Conservation (phyloP, 2,329 filamentous ascomycete genomes). For the Cladosporium sp. region DNA sequence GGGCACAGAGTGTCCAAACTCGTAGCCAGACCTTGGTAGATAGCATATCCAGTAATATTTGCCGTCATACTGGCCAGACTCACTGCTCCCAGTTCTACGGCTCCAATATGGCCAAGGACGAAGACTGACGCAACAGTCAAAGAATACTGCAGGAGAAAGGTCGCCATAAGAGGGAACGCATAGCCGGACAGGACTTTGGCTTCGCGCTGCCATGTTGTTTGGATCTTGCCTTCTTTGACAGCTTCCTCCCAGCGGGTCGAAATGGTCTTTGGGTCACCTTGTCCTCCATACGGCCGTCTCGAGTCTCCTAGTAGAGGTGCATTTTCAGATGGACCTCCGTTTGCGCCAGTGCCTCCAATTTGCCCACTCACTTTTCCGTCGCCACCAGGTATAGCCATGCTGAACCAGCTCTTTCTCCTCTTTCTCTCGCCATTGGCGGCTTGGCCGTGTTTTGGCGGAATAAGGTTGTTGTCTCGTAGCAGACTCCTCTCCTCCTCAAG, state of each 20-base stretch:
- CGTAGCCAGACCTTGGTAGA: constrained; percentile 64
- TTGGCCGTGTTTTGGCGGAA: constrained; percentile 43
- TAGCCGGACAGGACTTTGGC: constrained; percentile 63
- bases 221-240: constrained; percentile 71
- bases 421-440: background rate
- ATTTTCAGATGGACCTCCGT: constrained; percentile 14
- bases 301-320: constrained; percentile 21
- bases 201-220: constrained; percentile 87
- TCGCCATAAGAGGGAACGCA: constrained; percentile 39
- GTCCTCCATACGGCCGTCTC: constrained; percentile 40
- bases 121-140: constrained; percentile 43
- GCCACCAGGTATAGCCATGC: constrained; percentile 3
- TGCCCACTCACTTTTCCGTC: background rate
- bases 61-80: constrained; percentile 44
- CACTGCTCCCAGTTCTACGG: constrained; percentile 41
- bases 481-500: constrained; percentile 53
- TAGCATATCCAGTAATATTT: constrained; percentile 41
- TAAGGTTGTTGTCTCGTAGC: constrained; percentile 53
- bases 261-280: constrained; percentile 50
- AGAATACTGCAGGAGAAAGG: constrained; percentile 43
- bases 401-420: constrained; percentile 11
- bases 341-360: background rate
- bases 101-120: constrained; percentile 43
- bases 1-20: constrained; percentile 86
- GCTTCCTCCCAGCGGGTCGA: constrained; percentile 79